Conservation (phyloP, 306 rosid species). For the Oxytropis ochrocephala region DNA sequence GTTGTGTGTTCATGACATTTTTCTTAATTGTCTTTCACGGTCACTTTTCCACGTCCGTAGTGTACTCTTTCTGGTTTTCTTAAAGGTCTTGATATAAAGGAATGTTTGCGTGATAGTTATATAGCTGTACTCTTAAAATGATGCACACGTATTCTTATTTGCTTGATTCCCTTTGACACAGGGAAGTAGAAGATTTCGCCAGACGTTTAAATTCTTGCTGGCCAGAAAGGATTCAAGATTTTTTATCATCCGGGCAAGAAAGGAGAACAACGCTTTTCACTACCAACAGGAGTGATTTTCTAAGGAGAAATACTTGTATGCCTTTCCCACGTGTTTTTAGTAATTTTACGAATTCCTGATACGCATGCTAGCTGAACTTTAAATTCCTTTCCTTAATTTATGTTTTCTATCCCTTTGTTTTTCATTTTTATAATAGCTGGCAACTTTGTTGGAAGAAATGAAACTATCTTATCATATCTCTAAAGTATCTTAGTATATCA, state of each 20-base stretch:
- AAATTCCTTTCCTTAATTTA: background rate
- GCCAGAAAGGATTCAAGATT: constrained; percentile 92
- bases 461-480: no score
- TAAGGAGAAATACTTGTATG: constrained; percentile 53
- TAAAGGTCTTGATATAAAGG: background rate
- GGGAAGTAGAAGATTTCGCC: constrained; percentile 96
- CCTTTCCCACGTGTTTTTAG: background rate
- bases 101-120: constrained; percentile 1
- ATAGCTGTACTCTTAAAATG: background rate
- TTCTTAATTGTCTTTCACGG: background rate
- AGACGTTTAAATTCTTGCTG: constrained; percentile 89
- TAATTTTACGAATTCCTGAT: constrained; percentile 1
- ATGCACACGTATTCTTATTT: constrained; percentile 11
- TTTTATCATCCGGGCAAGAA: constrained; percentile 72
- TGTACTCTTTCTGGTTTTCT: no score
- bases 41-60: background rate
- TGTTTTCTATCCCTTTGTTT: background rate
- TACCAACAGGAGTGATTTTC: constrained; percentile 50
- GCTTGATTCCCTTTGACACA: constrained; percentile 34
- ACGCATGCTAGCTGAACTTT: constrained; percentile 10
- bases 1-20: background rate
- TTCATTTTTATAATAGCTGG: background rate
- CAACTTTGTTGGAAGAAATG: background rate
- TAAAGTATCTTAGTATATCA: background rate
- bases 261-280: constrained; percentile 44